Conservation (phyloP, 208 protist genomes). For the Crithidia sp. region DNA sequence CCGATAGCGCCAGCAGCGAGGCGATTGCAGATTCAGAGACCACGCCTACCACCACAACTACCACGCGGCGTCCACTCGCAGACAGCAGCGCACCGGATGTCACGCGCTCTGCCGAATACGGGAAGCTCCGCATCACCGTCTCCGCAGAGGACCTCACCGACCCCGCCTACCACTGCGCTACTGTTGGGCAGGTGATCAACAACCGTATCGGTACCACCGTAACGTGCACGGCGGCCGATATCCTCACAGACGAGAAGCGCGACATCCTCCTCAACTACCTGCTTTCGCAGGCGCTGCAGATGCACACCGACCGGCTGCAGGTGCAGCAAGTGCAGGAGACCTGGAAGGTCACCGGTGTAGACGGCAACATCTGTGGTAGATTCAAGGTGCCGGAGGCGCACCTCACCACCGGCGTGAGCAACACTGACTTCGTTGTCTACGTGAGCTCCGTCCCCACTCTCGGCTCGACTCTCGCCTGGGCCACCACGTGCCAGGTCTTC, state of each 20-base stretch:
- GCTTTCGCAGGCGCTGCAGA: constrained; percentile 48
- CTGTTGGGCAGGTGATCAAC: too few species aligned
- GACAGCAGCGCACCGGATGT: too few species aligned
- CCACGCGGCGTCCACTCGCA: too few species aligned
- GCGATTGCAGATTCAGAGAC: too few species aligned
- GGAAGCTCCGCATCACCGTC: too few species aligned
- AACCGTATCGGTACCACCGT: too few species aligned
- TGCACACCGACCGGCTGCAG: constrained; percentile 62
- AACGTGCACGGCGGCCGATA: constrained; percentile 30
- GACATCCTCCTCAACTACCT: constrained; percentile 33
- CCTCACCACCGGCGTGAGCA: constrained; percentile 37
- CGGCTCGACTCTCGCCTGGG: constrained; percentile 39
- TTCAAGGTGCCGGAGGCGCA: constrained; percentile 31
- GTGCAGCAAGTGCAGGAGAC: constrained; percentile 32
- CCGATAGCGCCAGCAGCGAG: too few species aligned
- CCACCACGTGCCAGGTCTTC: constrained; percentile 42
- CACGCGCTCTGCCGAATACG: too few species aligned
- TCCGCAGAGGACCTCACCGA: too few species aligned
- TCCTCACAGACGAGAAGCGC: constrained; percentile 49
- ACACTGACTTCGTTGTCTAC: constrained; percentile 75
- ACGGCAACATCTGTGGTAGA: background rate
- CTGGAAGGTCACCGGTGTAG: constrained; percentile 26
- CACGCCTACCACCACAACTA: too few species aligned
- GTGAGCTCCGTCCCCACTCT: constrained; percentile 43
- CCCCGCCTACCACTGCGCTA: too few species aligned